Conservation (phyloP, 1,139 yeast genomes). For the Yamadazyma spencermartinsiae region DNA sequence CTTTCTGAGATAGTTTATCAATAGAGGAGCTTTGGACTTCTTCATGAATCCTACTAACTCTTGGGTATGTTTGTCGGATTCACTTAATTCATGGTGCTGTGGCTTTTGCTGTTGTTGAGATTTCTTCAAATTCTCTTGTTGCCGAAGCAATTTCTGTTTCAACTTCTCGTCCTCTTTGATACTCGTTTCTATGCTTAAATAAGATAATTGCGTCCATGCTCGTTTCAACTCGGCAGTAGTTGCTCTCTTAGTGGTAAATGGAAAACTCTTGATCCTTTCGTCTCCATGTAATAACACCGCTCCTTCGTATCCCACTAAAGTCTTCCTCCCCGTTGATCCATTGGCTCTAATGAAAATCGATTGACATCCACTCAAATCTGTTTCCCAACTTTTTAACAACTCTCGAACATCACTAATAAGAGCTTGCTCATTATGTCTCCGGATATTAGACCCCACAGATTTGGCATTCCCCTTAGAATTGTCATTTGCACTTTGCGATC, state of each 20-base stretch:
- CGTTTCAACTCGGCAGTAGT: slow-evolving; percentile 78
- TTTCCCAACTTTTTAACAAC: slow-evolving; percentile 64
- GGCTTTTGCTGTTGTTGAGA: slow-evolving; percentile 20
- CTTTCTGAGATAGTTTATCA: slow-evolving; percentile 61
- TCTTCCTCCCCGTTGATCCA: slow-evolving; percentile 66
- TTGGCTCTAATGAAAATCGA: slow-evolving; percentile 82
- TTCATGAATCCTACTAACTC: slow-evolving; percentile 63
- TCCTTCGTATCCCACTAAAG: slow-evolving; percentile 67
- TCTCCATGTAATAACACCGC: slow-evolving; percentile 52
- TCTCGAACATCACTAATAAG: slow-evolving; percentile 74
- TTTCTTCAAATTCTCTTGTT: slow-evolving; percentile 22
- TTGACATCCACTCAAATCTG: slow-evolving; percentile 56
- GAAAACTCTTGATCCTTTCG: slow-evolving; percentile 63
- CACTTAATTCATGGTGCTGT: slow-evolving; percentile 19
- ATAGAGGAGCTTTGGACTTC: slow-evolving; percentile 76
- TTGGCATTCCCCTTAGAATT: slow-evolving; percentile 93
- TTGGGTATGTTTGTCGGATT: slow-evolving; percentile 49
- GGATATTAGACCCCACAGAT: slow-evolving; percentile 89
- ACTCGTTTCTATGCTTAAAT: slow-evolving; percentile 53
- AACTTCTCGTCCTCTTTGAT: slow-evolving; percentile 48
- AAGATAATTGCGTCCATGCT: slow-evolving; percentile 80
- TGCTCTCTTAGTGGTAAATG: slow-evolving; percentile 89
- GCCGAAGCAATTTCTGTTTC: slow-evolving; percentile 22
- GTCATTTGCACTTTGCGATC: slow-evolving; percentile 91
- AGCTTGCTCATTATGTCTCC: slow-evolving; percentile 89